Evolutionary conservation across 23 red algal species (phyloP).

Genomic region (Gracilaria vermiculophylla): DNA sequence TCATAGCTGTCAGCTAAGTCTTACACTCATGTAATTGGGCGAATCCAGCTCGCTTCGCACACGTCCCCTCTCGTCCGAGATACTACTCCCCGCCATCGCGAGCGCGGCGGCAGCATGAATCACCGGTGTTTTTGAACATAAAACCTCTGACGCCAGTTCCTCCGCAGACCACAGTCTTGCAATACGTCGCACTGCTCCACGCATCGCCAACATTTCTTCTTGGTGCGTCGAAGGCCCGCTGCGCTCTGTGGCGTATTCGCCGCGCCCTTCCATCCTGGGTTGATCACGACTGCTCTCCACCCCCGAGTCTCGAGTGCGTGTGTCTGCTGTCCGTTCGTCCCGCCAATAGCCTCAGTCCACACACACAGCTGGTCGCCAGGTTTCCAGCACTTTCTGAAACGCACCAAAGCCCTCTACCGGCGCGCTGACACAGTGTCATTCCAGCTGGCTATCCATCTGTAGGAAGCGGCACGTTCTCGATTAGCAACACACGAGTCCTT

Average conservation of each 20-base stretch:
- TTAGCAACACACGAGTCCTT: no score
- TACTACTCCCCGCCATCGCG: no score
- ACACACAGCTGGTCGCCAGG: neutral
- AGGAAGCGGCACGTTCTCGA: no score
- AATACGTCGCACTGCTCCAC: no score
- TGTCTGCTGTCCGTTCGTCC: neutral
- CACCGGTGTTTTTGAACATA: no score
- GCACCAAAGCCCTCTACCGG: neutral
- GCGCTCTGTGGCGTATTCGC: neutral
- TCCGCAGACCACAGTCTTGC: no score
- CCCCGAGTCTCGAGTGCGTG: neutral
- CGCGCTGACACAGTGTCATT: neutral
- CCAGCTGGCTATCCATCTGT: neutral
- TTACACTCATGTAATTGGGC: neutral
- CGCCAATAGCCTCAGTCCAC: neutral
- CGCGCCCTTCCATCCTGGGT: neutral
- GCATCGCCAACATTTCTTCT: no score
- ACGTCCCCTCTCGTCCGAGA: no score
- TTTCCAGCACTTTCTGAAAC: neutral
- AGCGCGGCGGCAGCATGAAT: no score
- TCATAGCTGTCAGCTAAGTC: neutral
- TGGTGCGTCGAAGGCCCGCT: neutral
- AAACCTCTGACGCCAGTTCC: no score
- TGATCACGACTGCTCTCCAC: neutral
- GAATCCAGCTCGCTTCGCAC: no score